phyloP scores from a whole-genome alignment of 2,329 filamentous ascomycete species.

The Graphilbum fragrans region DNA sequence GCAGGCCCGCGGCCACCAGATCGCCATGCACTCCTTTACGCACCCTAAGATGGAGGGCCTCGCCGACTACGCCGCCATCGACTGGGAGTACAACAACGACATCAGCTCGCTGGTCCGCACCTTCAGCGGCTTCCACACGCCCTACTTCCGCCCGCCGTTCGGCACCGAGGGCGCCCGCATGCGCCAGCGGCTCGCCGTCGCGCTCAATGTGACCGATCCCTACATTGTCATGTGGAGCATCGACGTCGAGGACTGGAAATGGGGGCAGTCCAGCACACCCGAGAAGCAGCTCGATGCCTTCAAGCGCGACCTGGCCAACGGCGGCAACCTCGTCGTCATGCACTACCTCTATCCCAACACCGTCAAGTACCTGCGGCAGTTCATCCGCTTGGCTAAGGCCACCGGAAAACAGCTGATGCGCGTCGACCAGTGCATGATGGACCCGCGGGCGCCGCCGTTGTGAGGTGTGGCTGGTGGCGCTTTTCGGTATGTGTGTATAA shows the following conservation, averaged over 20 bases:
- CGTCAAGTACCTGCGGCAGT: conserved; percentile 49
- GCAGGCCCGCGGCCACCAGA: conserved; percentile 49
- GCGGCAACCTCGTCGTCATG: conserved; percentile 54
- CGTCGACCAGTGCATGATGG: conserved; percentile 23
- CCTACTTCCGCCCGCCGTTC: conserved; percentile 59
- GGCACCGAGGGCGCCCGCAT: conserved; percentile 56
- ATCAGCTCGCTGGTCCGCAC: conserved; percentile 31
- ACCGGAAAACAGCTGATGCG: conserved; percentile 41
- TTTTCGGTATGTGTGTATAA: too few relatives aligned
- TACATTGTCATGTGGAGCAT: conserved; percentile 58
- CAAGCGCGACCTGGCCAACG: conserved; percentile 46
- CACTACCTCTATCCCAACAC: conserved; percentile 57
- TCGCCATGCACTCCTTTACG: conserved; percentile 56
- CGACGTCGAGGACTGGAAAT: conserved; percentile 61
- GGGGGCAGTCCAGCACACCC: conserved; percentile 48
- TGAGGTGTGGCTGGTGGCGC: too few relatives aligned
- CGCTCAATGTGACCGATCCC: conserved; percentile 34
- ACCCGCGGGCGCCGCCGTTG: conserved; percentile 20
- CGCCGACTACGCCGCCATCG: conserved; percentile 36
- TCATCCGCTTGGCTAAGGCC: conserved; percentile 51
- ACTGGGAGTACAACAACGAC: conserved; percentile 50
- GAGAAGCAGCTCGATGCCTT: conserved; percentile 57
- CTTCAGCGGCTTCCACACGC: conserved; percentile 21
- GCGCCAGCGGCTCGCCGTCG: conserved; percentile 46
- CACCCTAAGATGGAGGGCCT: conserved; percentile 56